Base-by-base conservation (phyloP, 1,284 basidiomycete species). In the Acaromyces ingoldii region DNA sequence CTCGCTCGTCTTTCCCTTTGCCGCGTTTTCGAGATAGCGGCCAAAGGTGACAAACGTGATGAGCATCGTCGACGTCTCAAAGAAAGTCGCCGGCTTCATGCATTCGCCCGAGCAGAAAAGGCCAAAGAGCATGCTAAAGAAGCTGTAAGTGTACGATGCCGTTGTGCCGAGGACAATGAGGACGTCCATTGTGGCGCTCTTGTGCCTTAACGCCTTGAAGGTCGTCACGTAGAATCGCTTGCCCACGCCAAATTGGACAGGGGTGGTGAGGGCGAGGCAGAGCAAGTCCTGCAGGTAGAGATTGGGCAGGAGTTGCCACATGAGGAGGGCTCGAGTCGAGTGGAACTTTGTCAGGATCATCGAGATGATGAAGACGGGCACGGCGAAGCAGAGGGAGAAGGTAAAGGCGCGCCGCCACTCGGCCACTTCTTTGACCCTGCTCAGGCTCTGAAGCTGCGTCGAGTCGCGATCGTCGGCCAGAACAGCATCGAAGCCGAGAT, bases 11-110 rank as follows among this genome's bases (percentile, higher is more conserved):
- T 89, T 89, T 37, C 95, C 93, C 77, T 98, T 98, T 34, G 95
- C 95, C 45, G 86, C 82, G 77, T 96, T 98, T 78, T 98, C 95
- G 48, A 98, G 82, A 78, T 88, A 96, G 34, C 95, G 85, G 1
- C 93, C 95, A 26, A 98, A 83, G 3, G 90, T 91, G 65, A 97
- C 89, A 74, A 98, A 98, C 77, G 87, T 91, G 81, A 99, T 88
- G 53, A 99, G 80, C 95, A 98, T 98, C 15, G 92, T 95, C 67
- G 89, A 92, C 1, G 95, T 98, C 78, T 99, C 95, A 78, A 98
- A 98, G 79, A 97, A 98, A 28, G 91, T 84, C 72, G 88, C 83
- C 0, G 95, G 93, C 31, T 82, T 84, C 72, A 82, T 88, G 50
- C 82, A 82, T 15, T 47, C 43, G 45, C 37, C 9, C 43, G 39